A percentile compares a stretch with the other conserved stretches of the same genome.
Conservation (phyloP, 257 asterid species). For the Solanum acaule region DNA sequence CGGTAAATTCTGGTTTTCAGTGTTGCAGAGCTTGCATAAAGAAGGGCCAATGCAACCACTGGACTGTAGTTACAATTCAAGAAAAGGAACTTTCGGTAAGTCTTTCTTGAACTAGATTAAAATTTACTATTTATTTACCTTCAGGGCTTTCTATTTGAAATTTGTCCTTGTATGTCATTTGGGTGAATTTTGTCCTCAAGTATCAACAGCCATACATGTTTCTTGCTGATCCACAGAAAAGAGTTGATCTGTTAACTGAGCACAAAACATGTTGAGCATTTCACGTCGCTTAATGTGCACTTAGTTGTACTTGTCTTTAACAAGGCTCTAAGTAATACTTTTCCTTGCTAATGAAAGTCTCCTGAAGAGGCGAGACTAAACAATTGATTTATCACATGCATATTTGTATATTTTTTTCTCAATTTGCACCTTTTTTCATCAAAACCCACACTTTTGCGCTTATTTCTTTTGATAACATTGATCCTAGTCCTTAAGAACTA, state of each 20-base stretch:
- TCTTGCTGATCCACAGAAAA: neutral
- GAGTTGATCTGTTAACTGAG: neutral
- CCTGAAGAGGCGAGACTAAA: neutral
- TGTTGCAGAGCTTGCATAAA: slow-evolving; percentile 67
- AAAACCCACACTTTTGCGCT: neutral
- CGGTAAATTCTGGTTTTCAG: slow-evolving; percentile 29
- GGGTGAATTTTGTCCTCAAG: neutral
- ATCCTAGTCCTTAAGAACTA: neutral
- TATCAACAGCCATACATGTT: neutral
- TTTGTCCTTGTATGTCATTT: neutral
- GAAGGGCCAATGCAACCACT: slow-evolving; percentile 57
- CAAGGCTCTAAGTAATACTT: neutral
- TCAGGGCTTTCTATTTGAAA: neutral
- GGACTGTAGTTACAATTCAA: slow-evolving; percentile 54
- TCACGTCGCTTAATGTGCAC: neutral
- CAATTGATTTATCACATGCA: neutral
- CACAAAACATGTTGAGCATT: neutral
- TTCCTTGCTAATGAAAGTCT: neutral
- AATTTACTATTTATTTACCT: neutral
- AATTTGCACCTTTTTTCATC: neutral
- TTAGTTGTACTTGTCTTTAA: neutral
- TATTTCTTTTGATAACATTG: neutral
- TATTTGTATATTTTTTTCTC: neutral
- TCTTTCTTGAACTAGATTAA: neutral
- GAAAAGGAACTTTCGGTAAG: slow-evolving; percentile 73